Evolutionary conservation across 176 grass and related monocot genomes (phyloP).

Genomic region (Luzula sylvatica): DNA sequence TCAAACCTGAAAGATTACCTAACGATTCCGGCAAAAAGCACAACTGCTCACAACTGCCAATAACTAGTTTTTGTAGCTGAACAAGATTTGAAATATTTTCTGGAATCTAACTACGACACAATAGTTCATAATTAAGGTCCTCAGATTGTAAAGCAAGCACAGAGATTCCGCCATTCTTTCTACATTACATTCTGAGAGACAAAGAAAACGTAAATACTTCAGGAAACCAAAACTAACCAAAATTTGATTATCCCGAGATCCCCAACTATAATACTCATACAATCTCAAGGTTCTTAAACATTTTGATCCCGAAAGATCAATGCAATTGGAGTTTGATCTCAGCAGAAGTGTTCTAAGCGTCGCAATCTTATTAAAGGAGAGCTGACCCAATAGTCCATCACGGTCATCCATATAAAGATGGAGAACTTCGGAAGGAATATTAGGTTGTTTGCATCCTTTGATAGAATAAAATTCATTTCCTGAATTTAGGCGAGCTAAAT

Average conservation of each 20-base stretch:
- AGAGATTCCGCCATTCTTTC: not conserved
- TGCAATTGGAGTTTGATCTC: not conserved
- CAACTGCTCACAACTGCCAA: not conserved
- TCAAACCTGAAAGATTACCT: not conserved
- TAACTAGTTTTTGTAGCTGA: not conserved
- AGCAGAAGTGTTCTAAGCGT: not conserved
- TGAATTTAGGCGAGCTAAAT: not conserved
- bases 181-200: not conserved
- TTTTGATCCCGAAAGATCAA: not conserved
- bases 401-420: not conserved
- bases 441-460: not conserved
- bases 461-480: not conserved
- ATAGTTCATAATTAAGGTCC: not conserved
- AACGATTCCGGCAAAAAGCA: conserved; percentile 2
- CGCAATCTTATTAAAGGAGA: not conserved
- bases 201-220: too few species aligned
- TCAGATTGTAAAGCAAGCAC: not conserved
- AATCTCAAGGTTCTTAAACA: not conserved
- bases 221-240: too few species aligned
- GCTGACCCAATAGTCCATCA: too few species aligned
- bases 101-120: not conserved
- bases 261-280: too few species aligned
- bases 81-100: conserved; percentile 4
- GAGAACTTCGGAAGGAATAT: not conserved
- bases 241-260: too few species aligned